Percentiles rank a stretch among this genome's conserved stretches.
Conservation (phyloP, 148 eudicot genomes). For the Fagopyrum tataricum region DNA sequence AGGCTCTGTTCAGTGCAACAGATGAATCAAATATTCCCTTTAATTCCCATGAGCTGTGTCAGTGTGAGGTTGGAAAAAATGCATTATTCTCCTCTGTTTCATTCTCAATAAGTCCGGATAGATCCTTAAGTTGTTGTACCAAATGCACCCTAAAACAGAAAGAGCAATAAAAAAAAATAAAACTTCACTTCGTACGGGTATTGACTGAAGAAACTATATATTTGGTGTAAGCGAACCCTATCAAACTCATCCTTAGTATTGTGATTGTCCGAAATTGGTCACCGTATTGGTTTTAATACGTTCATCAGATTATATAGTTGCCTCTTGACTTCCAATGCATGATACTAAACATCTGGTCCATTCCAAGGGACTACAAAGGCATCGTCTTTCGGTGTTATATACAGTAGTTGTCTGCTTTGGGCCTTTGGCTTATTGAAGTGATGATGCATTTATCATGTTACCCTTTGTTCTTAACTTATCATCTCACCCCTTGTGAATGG, state of each 20-base stretch:
- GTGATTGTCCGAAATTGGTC: neutral
- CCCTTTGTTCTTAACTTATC: neutral
- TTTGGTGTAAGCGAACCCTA: neutral
- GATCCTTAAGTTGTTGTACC: too few relatives aligned
- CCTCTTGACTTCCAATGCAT: constrained; percentile 1
- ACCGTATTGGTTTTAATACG: neutral
- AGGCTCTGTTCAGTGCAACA: too few relatives aligned
- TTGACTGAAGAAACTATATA: neutral
- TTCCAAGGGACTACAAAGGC: neutral
- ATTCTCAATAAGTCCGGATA: too few relatives aligned
- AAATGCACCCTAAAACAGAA: too few relatives aligned
- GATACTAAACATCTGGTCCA: neutral
- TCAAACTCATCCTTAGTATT: neutral
- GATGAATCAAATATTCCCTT: too few relatives aligned
- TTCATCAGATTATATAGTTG: neutral
- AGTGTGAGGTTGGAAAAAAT: too few relatives aligned
- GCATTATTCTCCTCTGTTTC: too few relatives aligned
- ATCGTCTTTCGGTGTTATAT: neutral
- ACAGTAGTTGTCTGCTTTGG: neutral
- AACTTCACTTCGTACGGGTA: neutral
- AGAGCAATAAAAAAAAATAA: neutral
- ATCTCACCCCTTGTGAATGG: neutral
- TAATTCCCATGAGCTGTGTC: too few relatives aligned
- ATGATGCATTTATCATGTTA: neutral
- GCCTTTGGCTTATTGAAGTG: neutral